These are phyloP conservation scores for Saururus chinensis DNA, from an alignment of 164 flowering plant species.

Conservation along the genomic window DNA sequence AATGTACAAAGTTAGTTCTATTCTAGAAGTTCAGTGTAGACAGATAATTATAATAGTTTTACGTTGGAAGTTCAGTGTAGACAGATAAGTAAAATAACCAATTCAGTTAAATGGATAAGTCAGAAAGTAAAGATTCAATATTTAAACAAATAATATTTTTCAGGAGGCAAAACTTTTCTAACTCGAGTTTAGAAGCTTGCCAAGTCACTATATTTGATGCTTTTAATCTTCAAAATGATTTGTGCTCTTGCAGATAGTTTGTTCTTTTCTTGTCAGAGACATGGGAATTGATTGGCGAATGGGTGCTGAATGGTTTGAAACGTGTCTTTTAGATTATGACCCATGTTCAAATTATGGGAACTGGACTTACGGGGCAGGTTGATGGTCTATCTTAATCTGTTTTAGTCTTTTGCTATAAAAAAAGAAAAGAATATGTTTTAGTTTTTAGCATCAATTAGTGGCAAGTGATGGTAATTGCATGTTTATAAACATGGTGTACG, in stretches of 20 bases:
- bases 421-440: too few relatives aligned
- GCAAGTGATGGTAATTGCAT: neutral
- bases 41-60: too few relatives aligned
- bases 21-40: too few relatives aligned
- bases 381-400: neutral
- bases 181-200: neutral
- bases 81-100: too few relatives aligned
- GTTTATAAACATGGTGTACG: too few relatives aligned
- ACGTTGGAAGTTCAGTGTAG: too few relatives aligned
- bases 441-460: neutral
- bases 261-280: constrained; percentile 95
- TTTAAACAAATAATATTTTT: too few relatives aligned
- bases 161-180: too few relatives aligned
- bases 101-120: too few relatives aligned
- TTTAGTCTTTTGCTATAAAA: too few relatives aligned
- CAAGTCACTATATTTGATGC: neutral
- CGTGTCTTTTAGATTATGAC: constrained; percentile 89
- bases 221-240: neutral
- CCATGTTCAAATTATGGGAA: constrained; percentile 97
- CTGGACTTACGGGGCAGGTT: constrained; percentile 99
- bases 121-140: too few relatives aligned
- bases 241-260: constrained; percentile 53
- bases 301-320: constrained; percentile 99
- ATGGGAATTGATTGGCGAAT: constrained; percentile 98
- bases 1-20: too few relatives aligned